These are phyloP conservation scores for Ophiostoma tasmaniense DNA, from an alignment of 2,329 filamentous ascomycete species.

Conservation along the genomic window DNA sequence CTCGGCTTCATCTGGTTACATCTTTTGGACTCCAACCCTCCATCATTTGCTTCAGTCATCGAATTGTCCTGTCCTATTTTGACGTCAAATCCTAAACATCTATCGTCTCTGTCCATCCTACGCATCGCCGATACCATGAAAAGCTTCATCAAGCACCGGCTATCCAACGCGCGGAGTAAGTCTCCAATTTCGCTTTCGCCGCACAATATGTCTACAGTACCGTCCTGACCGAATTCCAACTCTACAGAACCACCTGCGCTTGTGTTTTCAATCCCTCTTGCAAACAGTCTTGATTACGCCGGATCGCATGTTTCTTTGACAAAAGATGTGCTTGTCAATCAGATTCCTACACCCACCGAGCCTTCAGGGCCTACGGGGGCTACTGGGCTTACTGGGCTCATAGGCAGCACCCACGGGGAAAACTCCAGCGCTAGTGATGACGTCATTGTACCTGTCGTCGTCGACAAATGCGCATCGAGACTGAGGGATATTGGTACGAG, in stretches of 20 bases:
- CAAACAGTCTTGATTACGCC: constrained; percentile 1
- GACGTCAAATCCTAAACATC: background rate
- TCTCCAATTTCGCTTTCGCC: background rate
- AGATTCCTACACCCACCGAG: background rate
- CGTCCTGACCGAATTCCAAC: no score
- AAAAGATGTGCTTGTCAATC: background rate
- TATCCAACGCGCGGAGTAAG: background rate
- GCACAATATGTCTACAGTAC: background rate
- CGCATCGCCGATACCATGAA: background rate
- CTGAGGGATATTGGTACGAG: background rate
- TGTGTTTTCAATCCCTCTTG: constrained; percentile 4
- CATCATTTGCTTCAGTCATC: background rate
- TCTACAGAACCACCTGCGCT: constrained; percentile 3
- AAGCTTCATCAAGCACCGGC: constrained; percentile 1
- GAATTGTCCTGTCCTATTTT: background rate
- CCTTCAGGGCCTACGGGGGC: background rate
- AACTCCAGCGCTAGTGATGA: background rate
- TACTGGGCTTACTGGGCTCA: background rate
- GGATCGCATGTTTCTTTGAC: background rate
- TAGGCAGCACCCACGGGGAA: background rate
- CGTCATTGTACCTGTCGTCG: constrained; percentile 7
- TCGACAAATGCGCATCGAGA: background rate
- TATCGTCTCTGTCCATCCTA: background rate
- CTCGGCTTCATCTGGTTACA: background rate
- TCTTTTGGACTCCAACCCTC: background rate